phyloP scores from a whole-genome alignment of 2,329 filamentous ascomycete genomes.

The Colletotrichum orchidophilum region DNA sequence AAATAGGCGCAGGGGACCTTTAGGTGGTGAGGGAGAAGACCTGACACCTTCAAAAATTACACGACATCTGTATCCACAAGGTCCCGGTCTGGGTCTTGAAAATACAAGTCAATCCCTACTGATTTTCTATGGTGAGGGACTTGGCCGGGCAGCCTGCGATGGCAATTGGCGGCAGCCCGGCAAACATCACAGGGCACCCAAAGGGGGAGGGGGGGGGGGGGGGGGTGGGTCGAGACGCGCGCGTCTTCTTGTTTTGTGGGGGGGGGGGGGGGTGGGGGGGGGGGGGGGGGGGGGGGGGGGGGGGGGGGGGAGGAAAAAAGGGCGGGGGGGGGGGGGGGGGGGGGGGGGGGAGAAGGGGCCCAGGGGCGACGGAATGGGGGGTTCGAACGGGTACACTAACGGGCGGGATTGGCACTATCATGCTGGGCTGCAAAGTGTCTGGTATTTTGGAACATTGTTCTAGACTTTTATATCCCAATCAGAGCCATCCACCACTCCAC shows the following conservation, averaged over 20 bases:
- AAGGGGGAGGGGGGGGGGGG: neutral
- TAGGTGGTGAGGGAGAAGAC: neutral
- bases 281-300: neutral
- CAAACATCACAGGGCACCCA: constrained; percentile 19
- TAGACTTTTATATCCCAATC: constrained; percentile 7
- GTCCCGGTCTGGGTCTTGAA: neutral
- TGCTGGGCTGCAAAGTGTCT: constrained; percentile 8
- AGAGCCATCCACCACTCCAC: constrained; percentile 1
- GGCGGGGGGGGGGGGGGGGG: neutral
- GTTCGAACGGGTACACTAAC: constrained; percentile 17
- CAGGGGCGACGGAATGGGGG: neutral
- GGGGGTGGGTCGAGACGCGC: neutral
- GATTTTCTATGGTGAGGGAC: neutral
- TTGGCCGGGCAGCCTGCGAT: neutral
- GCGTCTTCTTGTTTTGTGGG: too few species aligned
- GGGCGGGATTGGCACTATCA: constrained; percentile 7
- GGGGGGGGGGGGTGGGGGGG: too few species aligned
- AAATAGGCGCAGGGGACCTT: constrained; percentile 6
- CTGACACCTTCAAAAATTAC: constrained; percentile 25
- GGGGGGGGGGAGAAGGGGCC: neutral
- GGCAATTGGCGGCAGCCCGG: constrained; percentile 23
- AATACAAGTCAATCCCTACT: neutral
- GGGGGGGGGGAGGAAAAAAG: neutral
- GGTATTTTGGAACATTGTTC: constrained; percentile 5
- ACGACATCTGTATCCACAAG: constrained; percentile 21